Base-by-base conservation (phyloP, 495 filamentous ascomycete genomes). In the Pyronema omphalodes region DNA sequence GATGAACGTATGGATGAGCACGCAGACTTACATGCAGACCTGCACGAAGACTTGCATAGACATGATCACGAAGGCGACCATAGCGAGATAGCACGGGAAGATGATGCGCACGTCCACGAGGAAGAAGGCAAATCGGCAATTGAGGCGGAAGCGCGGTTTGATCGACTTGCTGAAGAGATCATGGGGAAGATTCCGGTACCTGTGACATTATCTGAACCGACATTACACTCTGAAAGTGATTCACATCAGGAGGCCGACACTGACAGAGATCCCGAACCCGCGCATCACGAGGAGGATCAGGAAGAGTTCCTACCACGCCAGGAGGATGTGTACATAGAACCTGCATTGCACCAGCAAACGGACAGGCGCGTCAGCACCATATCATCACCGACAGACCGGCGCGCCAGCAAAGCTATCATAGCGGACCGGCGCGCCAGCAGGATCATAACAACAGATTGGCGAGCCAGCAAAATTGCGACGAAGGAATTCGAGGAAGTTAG, bases 1-100 rank as follows among this genome's bases (percentile, higher is more conserved):
- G 61, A 65, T 15, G 61, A 64, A 12, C 49, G 49, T 14, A 40
- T 29, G 23, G 23, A 29, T 5, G 23, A 29, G 23, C 23, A 29
- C 7, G 52, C 51, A 34, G 51, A 62, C 29, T 29, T 44, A 19
- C 41, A 52, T n/a, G 52, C 51, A 34, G 51, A 62, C 29, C 18
- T 44, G 33, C 41, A 52, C 15, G 37, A 48, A 57, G 47, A 35
- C 23, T 29, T 29, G 48, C 59, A 55, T 37, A 47, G 37, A 51
- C 47, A 19, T 45, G 51, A 58, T 57, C 49, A 53, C 44, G 41
- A 34, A 40, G 34, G 54, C 7, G 49, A 18, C 23, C 23, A 29
- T 29, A 29, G 23, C 23, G 23, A 29, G 23, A 5, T 29, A 29
- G 2, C 23, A 29, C 23, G 23, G 23, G 23, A 29, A 29, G 23